Evolutionary conservation across 345 rosid species (phyloP).

Genomic region (Eutrema japonicum): DNA sequence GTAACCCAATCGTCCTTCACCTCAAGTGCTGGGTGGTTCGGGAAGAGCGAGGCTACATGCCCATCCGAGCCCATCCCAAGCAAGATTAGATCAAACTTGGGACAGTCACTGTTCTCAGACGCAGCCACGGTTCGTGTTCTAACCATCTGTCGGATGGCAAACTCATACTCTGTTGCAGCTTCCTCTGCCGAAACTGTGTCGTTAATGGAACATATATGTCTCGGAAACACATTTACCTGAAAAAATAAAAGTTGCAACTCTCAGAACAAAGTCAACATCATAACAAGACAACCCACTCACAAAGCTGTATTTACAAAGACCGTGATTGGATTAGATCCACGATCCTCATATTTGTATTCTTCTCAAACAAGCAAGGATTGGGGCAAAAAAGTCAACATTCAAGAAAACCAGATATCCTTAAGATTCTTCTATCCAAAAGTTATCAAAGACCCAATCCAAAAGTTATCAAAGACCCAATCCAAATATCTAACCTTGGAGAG

Average conservation of each 20-base stretch:
- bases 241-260: not conserved
- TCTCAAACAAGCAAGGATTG: constrained; percentile 15
- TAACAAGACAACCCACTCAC: constrained; percentile 25
- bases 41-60: constrained; percentile 87
- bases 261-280: constrained; percentile 24
- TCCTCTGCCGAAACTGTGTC: constrained; percentile 79
- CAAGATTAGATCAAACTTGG: constrained; percentile 86
- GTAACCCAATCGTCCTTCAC: constrained; percentile 79
- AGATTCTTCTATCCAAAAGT: not conserved
- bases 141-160: constrained; percentile 73
- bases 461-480: constrained; percentile 12
- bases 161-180: constrained; percentile 78
- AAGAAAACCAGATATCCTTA: constrained; percentile 17
- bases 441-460: constrained; percentile 12
- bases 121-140: constrained; percentile 63
- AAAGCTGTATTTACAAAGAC: constrained; percentile 17
- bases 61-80: constrained; percentile 94
- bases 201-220: constrained; percentile 81
- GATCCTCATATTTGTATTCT: not conserved
- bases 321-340: not conserved
- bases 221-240: constrained; percentile 79
- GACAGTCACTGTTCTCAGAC: constrained; percentile 80
- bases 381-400: constrained; percentile 20
- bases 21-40: constrained; percentile 62
- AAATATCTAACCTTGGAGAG: constrained; percentile 64